Percentiles rank a stretch among this genome's conserved stretches.
Evolutionary conservation across 73 alveolate genomes (phyloP).

Genomic region (Tetrahymena borealis): DNA sequence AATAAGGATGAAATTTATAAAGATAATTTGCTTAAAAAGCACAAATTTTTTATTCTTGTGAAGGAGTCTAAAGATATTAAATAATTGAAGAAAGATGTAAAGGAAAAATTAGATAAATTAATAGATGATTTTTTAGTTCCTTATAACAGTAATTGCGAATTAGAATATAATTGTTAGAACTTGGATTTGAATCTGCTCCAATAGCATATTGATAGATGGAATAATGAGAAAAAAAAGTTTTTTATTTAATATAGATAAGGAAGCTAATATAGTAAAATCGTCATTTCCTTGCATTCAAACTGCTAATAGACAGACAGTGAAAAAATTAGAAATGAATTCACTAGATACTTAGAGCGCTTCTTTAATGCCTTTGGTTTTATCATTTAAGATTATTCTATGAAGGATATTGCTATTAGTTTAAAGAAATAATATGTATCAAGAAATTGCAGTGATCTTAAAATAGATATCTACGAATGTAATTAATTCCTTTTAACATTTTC

Average conservation of each 20-base stretch:
- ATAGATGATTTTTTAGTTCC: not conserved
- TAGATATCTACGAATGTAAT: not conserved
- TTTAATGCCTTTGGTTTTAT: not conserved
- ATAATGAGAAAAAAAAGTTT: too few relatives aligned
- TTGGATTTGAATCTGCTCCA: too few relatives aligned
- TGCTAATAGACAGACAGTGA: not conserved
- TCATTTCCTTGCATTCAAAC: not conserved
- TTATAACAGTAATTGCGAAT: not conserved
- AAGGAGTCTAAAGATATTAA: not conserved
- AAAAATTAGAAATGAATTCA: not conserved
- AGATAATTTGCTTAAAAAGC: not conserved
- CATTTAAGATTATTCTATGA: not conserved
- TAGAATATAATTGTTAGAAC: too few relatives aligned
- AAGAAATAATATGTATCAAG: not conserved
- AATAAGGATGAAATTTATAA: not conserved
- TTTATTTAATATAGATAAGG: too few relatives aligned
- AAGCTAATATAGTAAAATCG: not conserved
- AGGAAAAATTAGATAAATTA: not conserved
- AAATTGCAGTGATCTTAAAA: not conserved
- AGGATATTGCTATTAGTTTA: not conserved
- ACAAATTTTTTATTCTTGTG: not conserved
- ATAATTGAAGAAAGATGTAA: not conserved
- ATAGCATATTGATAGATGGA: too few relatives aligned
- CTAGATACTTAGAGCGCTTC: not conserved
- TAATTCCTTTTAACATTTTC: not conserved